Evolutionary conservation across 1,284 basidiomycete species (phyloP), one percentile per base, ranked within the genome.

Genomic region (Ganoderma boninense): DNA sequence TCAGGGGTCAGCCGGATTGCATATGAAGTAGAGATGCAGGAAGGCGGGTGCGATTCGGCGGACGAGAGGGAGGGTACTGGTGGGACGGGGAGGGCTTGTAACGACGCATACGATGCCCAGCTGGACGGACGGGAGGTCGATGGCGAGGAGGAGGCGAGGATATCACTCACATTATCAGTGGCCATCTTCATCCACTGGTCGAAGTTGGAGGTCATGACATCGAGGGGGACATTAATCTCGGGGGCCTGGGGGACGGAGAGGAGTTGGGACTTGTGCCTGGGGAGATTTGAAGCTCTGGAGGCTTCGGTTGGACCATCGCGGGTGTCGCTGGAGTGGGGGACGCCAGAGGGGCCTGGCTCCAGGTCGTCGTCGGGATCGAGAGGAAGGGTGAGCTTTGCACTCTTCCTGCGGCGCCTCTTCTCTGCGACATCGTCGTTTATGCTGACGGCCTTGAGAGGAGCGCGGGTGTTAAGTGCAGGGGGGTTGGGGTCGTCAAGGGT

Each of bases 161-260:
- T 32, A 20, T 23, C 1, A 85, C 92, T 76, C 79, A 98, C 97
- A 82, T 99, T 99, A 80, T 99, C 98, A 7, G 97, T 99, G 1
- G 97, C 97, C 91, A 99, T 94, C 86, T 99, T 99, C 97, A 99
- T 99, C 97, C 98, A 99, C 80, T 99, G 97, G 80, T 99, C 97
- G 79, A 93, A 97, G 77, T 97, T 97, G 49, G 90, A 93, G 82
- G 87, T 94, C 90, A 95, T 94, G 42, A 95, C 89, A 76, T 96
- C 94, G 74, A 92, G 82, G 0, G 90, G 86, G 18, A 92, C 88
- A 44, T 90, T 87, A 42, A 90, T 87, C 18, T 82, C 82, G 0
- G 88, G 86, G 2, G 88, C 87, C 68, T 89, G 87, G 18, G 88
- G 85, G 2, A 89, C 87, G 26, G 90, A 86, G 68, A 89, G 88